A percentile compares a stretch with the other conserved stretches of the same genome.
phyloP scores from a whole-genome alignment of 2,329 filamentous ascomycete genomes.

The Falciphora oryzae region DNA sequence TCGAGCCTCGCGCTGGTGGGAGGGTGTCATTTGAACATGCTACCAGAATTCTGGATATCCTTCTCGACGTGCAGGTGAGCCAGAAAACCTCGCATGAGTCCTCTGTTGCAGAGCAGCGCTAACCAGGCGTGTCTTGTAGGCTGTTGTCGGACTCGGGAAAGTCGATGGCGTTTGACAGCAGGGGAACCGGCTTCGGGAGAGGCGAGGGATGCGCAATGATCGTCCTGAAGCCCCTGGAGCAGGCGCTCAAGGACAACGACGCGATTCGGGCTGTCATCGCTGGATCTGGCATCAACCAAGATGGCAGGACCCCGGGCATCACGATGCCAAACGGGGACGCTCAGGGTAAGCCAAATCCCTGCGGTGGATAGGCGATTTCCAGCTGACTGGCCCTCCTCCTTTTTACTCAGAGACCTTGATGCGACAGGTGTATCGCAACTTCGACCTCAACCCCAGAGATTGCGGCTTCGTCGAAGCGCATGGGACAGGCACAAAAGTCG shows the following conservation, averaged over 20 bases:
- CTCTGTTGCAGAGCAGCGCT: constrained; percentile 13
- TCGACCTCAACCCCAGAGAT: constrained; percentile 32
- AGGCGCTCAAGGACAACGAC: constrained; percentile 50
- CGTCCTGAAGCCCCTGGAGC: constrained; percentile 49
- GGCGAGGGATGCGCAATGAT: constrained; percentile 54
- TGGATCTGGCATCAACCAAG: constrained; percentile 46
- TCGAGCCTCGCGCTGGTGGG: constrained; percentile 40
- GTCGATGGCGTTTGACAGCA: constrained; percentile 44
- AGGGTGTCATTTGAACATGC: constrained; percentile 40
- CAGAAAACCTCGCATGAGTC: constrained; percentile 22
- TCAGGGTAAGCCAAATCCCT: constrained; percentile 30
- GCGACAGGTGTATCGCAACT: constrained; percentile 34
- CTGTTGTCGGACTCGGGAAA: constrained; percentile 46
- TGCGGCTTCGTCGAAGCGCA: constrained; percentile 46
- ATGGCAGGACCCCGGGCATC: constrained; percentile 51
- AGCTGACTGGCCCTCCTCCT: background rate
- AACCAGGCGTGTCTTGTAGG: constrained; percentile 19
- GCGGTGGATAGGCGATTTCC: background rate
- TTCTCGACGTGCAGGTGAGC: constrained; percentile 38
- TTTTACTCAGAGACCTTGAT: constrained; percentile 27
- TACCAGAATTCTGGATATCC: constrained; percentile 41
- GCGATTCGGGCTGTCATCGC: constrained; percentile 45
- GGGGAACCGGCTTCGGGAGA: constrained; percentile 53
- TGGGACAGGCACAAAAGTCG: constrained; percentile 49
- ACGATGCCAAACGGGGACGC: constrained; percentile 48